Conservation (phyloP, 805 yeast species). For the Myxozyma neotropica region DNA sequence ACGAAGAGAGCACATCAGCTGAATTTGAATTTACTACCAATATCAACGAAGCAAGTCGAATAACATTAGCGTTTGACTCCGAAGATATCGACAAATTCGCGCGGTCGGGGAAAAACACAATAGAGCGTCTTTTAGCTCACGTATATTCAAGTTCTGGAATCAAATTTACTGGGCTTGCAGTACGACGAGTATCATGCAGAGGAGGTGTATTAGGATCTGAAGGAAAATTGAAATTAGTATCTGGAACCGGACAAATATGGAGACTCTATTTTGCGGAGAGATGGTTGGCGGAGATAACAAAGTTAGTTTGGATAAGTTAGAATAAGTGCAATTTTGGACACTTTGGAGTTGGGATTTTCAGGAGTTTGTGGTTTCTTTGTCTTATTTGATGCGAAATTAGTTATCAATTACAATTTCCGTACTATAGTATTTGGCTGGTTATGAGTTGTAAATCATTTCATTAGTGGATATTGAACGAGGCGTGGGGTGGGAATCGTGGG, state of each 20-base stretch:
- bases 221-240: slow-evolving; percentile 19
- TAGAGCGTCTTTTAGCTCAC: slow-evolving; percentile 6
- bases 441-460: no score
- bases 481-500: not conserved
- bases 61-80: slow-evolving; percentile 14
- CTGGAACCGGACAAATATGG: slow-evolving; percentile 1
- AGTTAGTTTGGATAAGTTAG: not conserved
- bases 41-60: not conserved
- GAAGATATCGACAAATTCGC: slow-evolving; percentile 12
- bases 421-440: not conserved
- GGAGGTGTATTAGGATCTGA: slow-evolving; percentile 15
- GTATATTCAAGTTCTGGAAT: slow-evolving; percentile 13
- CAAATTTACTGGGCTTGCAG: not conserved
- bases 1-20: not conserved
- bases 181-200: slow-evolving; percentile 10
- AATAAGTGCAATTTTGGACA: not conserved
- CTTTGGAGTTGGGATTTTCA: not conserved
- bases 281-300: slow-evolving; percentile 7
- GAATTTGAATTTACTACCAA: slow-evolving; percentile 21
- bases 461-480: not conserved
- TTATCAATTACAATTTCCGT: not conserved
- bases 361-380: not conserved
- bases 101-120: not conserved
- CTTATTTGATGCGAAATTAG: not conserved
- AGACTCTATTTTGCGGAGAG: not conserved